Base-by-base conservation (phyloP, 208 protist genomes). In the Crithidia brevicula region DNA sequence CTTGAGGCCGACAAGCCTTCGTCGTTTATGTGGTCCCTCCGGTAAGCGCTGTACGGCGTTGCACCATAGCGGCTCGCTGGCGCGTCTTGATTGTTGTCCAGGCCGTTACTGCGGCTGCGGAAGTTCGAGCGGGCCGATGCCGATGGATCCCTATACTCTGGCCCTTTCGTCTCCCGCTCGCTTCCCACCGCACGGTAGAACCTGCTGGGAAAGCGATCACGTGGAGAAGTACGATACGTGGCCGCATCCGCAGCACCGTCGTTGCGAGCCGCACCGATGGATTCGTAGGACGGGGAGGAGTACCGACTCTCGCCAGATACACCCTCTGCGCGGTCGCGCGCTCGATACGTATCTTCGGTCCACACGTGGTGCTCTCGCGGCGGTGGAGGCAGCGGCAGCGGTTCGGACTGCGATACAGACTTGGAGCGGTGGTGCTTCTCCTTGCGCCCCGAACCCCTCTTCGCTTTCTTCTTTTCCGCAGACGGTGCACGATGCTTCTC, bases 391-490 rank as follows among this genome's bases (percentile, higher is more conserved):
- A 27, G 30, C 0, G 60, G 50, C 46, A 38, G 38, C 28, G 58
- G 67, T 20, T 51, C 25, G 1, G 9, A n/a, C 58, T 63, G 33
- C 4, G 56, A 38, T 4, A 46, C n/a, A 9, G 57, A 60, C 11
- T 42, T 43, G 31, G 47, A 30, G n/a, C 40, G 49, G 30, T 43
- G 38, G 10, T 42, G 49, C 49, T 47, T 67, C 4, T 52, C 56
- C 45, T 71, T 67, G 8, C 60, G 49, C 40, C 71, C 64, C 23
- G 58, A 47, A 3, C 57, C 23, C 22, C 54, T 67, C 36, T 61
- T 63, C 9, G 46, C 11, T 15, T 68, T 53, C 38, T 63, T 50
- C 18, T 27, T 61, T 31, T 68, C 42, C 5, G 58, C 42, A 7
- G 58, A 63, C 28, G 16, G 40, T 1, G 49, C 30, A 2, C 51